These are phyloP conservation scores for Adenanthera pavonina DNA, from an alignment of 306 rosid genomes.

Conservation along the genomic window DNA sequence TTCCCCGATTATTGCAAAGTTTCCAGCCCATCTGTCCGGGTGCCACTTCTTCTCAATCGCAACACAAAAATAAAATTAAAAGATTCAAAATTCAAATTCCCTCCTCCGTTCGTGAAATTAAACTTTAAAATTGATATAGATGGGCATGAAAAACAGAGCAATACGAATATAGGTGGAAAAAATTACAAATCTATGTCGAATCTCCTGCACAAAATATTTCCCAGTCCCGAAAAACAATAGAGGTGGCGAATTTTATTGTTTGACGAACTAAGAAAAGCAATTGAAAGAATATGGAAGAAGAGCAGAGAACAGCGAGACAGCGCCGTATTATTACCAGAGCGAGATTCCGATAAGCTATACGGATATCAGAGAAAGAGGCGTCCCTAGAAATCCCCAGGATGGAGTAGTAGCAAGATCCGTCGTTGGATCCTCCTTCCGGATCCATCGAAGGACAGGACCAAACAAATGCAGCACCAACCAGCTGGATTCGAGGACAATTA, in stretches of 20 bases:
- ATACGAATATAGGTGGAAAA: background rate
- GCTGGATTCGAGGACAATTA: background rate
- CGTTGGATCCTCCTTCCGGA: conserved; percentile 82
- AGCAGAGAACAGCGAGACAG: background rate
- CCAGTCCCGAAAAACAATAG: too few relatives aligned
- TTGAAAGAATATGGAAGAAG: background rate
- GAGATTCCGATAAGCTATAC: conserved; percentile 87
- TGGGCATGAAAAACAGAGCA: background rate
- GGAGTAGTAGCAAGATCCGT: conserved; percentile 83
- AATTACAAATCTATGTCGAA: background rate
- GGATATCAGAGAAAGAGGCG: conserved; percentile 88
- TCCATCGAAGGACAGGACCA: conserved; percentile 54
- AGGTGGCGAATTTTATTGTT: background rate
- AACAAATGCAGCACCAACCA: background rate
- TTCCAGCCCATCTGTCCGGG: conserved; percentile 78
- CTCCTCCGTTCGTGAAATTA: background rate
- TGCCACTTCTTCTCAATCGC: conserved; percentile 79
- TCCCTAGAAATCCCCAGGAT: conserved; percentile 81
- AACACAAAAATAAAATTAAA: background rate
- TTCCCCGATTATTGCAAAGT: conserved; percentile 67
- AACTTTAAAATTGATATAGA: background rate
- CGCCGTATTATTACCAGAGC: conserved; percentile 66
- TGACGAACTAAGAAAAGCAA: background rate
- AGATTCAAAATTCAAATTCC: background rate
- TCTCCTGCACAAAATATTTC: background rate